Percentiles rank a stretch among this genome's conserved stretches.
Evolutionary conservation across 768 basidiomycete genomes (phyloP).

Genomic region (Suillus fuscotomentosus): DNA sequence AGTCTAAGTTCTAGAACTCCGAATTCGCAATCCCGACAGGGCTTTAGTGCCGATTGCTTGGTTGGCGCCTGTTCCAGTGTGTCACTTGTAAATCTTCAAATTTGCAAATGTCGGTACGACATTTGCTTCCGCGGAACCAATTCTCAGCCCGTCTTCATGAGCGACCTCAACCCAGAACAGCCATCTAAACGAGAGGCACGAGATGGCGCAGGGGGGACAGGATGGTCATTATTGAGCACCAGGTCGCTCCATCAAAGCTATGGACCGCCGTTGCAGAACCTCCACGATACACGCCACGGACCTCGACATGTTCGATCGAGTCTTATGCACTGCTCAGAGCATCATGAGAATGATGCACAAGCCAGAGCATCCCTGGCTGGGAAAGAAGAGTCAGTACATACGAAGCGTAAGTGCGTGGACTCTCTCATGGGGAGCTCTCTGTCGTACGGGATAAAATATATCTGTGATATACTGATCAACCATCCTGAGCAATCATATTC

Average conservation of each 20-base stretch:
- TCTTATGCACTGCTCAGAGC: not conserved
- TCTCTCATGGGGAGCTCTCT: not conserved
- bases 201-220: not conserved
- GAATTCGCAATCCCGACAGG: constrained; percentile 6
- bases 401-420: too few species aligned
- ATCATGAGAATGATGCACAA: not conserved
- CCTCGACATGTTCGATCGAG: not conserved
- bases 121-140: constrained; percentile 11
- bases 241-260: not conserved
- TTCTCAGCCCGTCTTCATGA: not conserved
- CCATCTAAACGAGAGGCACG: not conserved
- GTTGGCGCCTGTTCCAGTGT: not conserved
- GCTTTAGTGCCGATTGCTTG: not conserved
- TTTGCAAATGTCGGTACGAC: not conserved
- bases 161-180: too few species aligned
- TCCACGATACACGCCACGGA: not conserved
- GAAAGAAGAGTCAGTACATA: not conserved
- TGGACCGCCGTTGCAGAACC: not conserved
- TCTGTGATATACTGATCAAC: not conserved
- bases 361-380: not conserved
- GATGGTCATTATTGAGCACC: not conserved
- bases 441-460: not conserved
- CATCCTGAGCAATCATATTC: not conserved
- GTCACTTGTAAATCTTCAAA: not conserved
- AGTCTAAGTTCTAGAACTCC: not conserved